phyloP scores from a whole-genome alignment of 495 filamentous ascomycete genomes.

The Parathielavia appendiculata region DNA sequence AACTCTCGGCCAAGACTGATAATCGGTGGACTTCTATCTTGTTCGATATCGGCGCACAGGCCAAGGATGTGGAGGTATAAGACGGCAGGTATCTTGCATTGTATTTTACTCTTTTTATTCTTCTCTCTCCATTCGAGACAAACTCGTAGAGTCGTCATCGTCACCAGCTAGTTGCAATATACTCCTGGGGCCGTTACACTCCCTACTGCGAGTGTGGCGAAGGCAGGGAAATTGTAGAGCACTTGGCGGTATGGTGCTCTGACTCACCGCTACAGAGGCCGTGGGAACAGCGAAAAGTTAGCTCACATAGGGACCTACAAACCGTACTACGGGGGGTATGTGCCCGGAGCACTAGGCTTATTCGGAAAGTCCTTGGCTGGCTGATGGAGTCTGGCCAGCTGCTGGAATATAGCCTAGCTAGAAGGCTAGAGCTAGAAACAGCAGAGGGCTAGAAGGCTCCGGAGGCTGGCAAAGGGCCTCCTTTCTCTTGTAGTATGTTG shows the following conservation, averaged over 20 bases:
- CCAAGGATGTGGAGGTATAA: too few relatives aligned
- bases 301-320: slow-evolving; percentile 1
- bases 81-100: too few relatives aligned
- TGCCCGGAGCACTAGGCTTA: not conserved
- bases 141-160: too few relatives aligned
- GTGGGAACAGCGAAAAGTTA: not conserved
- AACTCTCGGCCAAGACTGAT: too few relatives aligned
- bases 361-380: not conserved
- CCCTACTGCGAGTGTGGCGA: not conserved
- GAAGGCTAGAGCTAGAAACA: not conserved
- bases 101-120: too few relatives aligned
- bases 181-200: too few relatives aligned
- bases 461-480: not conserved
- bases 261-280: not conserved
- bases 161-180: too few relatives aligned
- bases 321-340: not conserved
- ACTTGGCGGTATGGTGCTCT: not conserved
- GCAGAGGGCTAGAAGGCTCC: not conserved
- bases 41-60: too few relatives aligned
- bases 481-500: not conserved
- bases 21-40: too few relatives aligned
- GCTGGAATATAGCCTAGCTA: slow-evolving; percentile 4
- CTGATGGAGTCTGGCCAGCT: slow-evolving; percentile 6
- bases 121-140: too few relatives aligned
- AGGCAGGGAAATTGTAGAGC: slow-evolving; percentile 2